A percentile compares a stretch with the other conserved stretches of the same genome.
phyloP scores from a whole-genome alignment of 208 protist genomes.

The Angomonas desouzai region DNA sequence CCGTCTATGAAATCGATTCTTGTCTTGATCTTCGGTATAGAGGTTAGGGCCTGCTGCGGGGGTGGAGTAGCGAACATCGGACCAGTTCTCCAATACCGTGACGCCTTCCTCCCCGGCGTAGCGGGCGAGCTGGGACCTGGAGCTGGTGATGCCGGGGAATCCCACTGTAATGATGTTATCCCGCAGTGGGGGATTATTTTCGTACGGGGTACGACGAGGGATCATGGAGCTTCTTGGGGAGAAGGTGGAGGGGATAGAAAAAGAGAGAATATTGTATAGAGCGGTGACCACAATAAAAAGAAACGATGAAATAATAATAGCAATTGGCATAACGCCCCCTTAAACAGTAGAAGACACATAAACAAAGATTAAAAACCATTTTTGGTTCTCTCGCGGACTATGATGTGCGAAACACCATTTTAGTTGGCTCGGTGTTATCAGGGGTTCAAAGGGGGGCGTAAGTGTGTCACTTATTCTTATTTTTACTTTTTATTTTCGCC shows the following conservation, averaged over 20 bases:
- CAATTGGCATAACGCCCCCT: too few relatives aligned
- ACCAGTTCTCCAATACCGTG: slow-evolving; percentile 60
- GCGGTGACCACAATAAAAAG: too few relatives aligned
- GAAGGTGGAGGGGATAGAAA: background rate
- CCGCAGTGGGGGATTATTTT: slow-evolving; percentile 44
- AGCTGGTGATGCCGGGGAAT: slow-evolving; percentile 66
- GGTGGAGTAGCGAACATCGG: slow-evolving; percentile 16
- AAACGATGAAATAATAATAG: too few relatives aligned
- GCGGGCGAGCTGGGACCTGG: slow-evolving; percentile 54
- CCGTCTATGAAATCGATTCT: background rate
- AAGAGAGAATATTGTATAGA: background rate
- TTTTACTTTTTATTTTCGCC: too few relatives aligned
- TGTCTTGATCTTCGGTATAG: background rate
- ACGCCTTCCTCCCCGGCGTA: slow-evolving; percentile 74
- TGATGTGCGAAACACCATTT: too few relatives aligned
- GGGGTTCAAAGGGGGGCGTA: too few relatives aligned
- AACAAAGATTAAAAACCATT: too few relatives aligned
- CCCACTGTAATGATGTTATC: slow-evolving; percentile 81
- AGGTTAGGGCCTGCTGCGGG: background rate
- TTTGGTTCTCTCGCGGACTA: too few relatives aligned
- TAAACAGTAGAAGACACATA: too few relatives aligned
- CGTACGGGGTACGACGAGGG: slow-evolving; percentile 47
- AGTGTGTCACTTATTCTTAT: too few relatives aligned
- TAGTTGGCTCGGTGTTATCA: too few relatives aligned
- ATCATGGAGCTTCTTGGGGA: slow-evolving; percentile 26